Base-by-base conservation (phyloP, 768 basidiomycete genomes). In the Macrocybe gigantea region DNA sequence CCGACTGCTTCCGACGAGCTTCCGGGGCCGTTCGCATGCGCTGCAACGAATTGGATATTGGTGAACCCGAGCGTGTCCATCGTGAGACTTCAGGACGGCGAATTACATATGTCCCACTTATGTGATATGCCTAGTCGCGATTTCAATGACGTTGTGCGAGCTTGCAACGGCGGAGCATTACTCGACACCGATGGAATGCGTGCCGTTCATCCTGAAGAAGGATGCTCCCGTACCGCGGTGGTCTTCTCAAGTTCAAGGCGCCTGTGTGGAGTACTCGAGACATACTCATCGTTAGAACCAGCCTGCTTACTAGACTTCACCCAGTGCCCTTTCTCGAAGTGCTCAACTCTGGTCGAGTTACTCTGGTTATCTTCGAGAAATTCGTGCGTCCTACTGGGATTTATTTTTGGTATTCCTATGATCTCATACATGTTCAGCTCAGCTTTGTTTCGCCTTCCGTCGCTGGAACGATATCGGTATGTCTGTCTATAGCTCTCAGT, bases 311-410 rank as follows among this genome's bases (percentile, higher is more conserved):
- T n/a, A 9, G 10, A 10, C 5, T 4, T 44, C 4, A 12, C 14
- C 31, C 9, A 89, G 87, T 47, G 84, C 88, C 9, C 64, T 90
- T 7, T 80, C 86, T 11, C 71, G 86, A 42, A 89, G 88, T 58
- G 79, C 87, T 6, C 88, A 90, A 56, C 84, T 82, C 56, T 90
- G 88, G 88, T 88, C 88, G 3, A 88, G 85, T 48, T 89, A 88
- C 62, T 90, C 88, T 2, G 88, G 88, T 0, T 88, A 90, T 64
- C 71, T 90, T 44, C 78, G 87, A 38, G 86, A 89, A 71, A 73
- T 86, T 48, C 78, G 87, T 85, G 59, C 61, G 85, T 79, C 38
- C 22, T 39, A 29, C 41, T 44, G n/a, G 35, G 45, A 44, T 15
- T 37, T 33, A 33, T 46, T 22, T 15, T 32, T 22, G 22, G n/a